Evolutionary conservation across 495 filamentous ascomycete genomes (phyloP).

Genomic region (Collariella sp.): DNA sequence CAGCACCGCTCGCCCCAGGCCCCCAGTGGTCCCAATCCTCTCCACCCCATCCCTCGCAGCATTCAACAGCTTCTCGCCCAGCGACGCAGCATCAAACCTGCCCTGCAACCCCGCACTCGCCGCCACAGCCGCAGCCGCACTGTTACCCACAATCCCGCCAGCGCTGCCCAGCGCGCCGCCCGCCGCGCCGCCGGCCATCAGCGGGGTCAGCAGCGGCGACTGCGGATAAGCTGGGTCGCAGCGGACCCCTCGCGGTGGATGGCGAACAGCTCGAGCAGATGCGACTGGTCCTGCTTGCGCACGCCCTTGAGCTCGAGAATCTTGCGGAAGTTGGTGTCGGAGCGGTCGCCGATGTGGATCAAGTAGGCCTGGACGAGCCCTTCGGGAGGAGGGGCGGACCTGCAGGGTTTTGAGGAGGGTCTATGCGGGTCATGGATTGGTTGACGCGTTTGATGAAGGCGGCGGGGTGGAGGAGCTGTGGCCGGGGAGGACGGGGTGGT

Average conservation of each 20-base stretch:
- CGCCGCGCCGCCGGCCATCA: slow-evolving; percentile 38
- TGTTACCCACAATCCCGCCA: neutral
- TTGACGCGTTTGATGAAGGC: slow-evolving; percentile 84
- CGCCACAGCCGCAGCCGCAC: slow-evolving; percentile 21
- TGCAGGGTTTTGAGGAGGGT: slow-evolving; percentile 95
- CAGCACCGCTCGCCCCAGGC: slow-evolving; percentile 42
- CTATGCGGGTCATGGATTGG: slow-evolving; percentile 73
- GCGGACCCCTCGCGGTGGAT: slow-evolving; percentile 60
- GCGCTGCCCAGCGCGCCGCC: slow-evolving; percentile 4
- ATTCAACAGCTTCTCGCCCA: slow-evolving; percentile 67
- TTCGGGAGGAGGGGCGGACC: slow-evolving; percentile 83
- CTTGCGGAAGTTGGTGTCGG: slow-evolving; percentile 91
- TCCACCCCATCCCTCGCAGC: slow-evolving; percentile 89
- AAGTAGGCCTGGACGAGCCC: slow-evolving; percentile 95
- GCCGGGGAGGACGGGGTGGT: slow-evolving; percentile 29
- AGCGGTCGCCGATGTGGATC: slow-evolving; percentile 83
- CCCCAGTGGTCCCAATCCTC: slow-evolving; percentile 50
- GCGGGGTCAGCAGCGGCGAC: slow-evolving; percentile 53
- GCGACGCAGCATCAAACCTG: slow-evolving; percentile 68
- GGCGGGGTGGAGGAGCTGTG: slow-evolving; percentile 38
- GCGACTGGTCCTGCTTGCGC: slow-evolving; percentile 68
- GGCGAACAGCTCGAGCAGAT: slow-evolving; percentile 81
- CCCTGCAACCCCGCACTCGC: slow-evolving; percentile 43
- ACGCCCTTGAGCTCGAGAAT: slow-evolving; percentile 91
- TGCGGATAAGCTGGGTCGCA: slow-evolving; percentile 48